phyloP scores from a whole-genome alignment of 2,329 filamentous ascomycete species.

The Hymenoscyphus fructigenus region DNA sequence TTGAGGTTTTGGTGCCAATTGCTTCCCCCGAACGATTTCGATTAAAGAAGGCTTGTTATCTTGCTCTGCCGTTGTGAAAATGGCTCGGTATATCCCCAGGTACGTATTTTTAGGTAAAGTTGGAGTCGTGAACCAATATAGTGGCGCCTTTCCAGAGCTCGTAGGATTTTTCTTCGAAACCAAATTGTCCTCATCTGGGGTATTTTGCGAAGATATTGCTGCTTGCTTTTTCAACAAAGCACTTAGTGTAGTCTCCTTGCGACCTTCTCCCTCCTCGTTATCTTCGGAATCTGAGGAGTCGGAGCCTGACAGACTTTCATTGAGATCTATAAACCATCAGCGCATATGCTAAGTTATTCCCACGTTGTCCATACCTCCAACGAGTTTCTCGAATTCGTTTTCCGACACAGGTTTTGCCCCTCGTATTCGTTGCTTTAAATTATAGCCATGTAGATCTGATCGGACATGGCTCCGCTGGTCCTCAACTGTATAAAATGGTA shows the following conservation, averaged over 20 bases:
- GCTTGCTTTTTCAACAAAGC: conserved; percentile 82
- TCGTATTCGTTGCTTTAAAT: conserved; percentile 86
- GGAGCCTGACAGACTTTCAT: conserved; percentile 91
- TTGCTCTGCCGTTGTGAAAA: conserved; percentile 73
- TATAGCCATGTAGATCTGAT: conserved; percentile 91
- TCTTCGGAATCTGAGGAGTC: conserved; percentile 69
- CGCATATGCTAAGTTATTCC: neutral
- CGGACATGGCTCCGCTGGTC: conserved; percentile 86
- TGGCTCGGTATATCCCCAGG: conserved; percentile 80
- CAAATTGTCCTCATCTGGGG: conserved; percentile 48
- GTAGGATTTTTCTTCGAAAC: conserved; percentile 49
- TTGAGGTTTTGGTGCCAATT: conserved; percentile 63
- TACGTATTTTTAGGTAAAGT: conserved; percentile 74
- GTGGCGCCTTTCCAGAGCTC: conserved; percentile 65
- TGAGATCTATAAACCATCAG: conserved; percentile 54
- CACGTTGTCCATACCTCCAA: conserved; percentile 49
- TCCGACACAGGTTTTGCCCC: conserved; percentile 73
- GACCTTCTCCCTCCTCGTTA: conserved; percentile 51
- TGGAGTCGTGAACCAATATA: conserved; percentile 84
- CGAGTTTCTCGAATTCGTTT: conserved; percentile 78
- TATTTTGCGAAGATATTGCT: conserved; percentile 55
- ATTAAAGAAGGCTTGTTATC: conserved; percentile 61
- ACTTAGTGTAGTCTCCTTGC: conserved; percentile 70
- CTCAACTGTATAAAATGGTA: conserved; percentile 68
- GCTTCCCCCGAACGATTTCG: conserved; percentile 71